Conservation (phyloP, 768 basidiomycete genomes). For the Nevesoporus exiguus region DNA sequence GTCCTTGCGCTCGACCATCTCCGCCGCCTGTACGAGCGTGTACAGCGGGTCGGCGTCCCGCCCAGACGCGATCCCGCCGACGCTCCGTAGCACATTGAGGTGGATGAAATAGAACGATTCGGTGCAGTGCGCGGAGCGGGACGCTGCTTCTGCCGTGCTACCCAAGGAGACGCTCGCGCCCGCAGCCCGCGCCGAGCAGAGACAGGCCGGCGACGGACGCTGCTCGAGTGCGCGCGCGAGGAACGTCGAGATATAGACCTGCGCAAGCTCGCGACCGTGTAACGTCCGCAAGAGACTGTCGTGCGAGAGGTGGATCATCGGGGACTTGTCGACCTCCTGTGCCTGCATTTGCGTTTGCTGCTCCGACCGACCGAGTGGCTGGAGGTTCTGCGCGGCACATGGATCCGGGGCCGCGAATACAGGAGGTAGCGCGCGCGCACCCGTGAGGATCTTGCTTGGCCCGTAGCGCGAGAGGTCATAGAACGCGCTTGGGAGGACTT, state of each 20-base stretch:
- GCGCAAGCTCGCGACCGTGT: slow-evolving; percentile 61
- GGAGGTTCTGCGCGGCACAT: neutral
- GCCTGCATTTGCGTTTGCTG: too few species aligned
- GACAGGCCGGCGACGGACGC: slow-evolving; percentile 51
- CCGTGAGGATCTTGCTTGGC: slow-evolving; percentile 62
- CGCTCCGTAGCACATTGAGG: slow-evolving; percentile 65
- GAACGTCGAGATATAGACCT: slow-evolving; percentile 60
- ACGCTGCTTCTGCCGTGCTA: neutral
- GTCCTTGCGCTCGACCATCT: slow-evolving; percentile 70
- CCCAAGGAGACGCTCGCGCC: neutral
- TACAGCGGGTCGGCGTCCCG: slow-evolving; percentile 73
- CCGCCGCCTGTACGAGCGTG: slow-evolving; percentile 62
- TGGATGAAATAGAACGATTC: slow-evolving; percentile 76
- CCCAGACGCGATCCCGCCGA: slow-evolving; percentile 68
- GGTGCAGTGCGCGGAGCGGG: slow-evolving; percentile 40
- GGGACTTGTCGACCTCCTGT: slow-evolving; percentile 1
- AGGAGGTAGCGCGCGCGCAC: slow-evolving; percentile 38
- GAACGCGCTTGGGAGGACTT: slow-evolving; percentile 65
- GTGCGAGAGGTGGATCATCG: slow-evolving; percentile 34
- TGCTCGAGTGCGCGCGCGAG: slow-evolving; percentile 52
- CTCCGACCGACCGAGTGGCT: neutral
- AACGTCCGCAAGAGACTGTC: slow-evolving; percentile 45
- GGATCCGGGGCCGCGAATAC: slow-evolving; percentile 28
- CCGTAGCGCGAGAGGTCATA: slow-evolving; percentile 75
- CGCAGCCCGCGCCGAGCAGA: slow-evolving; percentile 33